Percentiles rank a stretch among this genome's conserved stretches.
These are phyloP conservation scores for Globisporangium uncinulatum DNA, from an alignment of 352 stramenopile species.

Conservation along the genomic window DNA sequence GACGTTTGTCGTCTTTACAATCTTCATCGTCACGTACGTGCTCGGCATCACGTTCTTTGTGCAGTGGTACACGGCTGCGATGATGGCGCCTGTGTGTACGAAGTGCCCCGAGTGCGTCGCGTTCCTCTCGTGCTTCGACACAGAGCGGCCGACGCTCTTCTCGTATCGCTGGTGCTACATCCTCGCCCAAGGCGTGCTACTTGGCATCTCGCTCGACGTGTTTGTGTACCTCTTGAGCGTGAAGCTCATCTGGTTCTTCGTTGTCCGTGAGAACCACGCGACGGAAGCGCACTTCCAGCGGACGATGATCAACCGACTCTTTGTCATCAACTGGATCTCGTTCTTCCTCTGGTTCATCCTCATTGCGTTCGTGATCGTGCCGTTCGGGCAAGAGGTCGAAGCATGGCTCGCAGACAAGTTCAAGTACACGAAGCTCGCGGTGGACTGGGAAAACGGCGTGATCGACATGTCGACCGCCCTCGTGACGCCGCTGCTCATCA, in stretches of 20 bases:
- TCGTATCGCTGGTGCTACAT: conserved; percentile 81
- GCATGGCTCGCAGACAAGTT: conserved; percentile 75
- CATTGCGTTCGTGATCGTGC: conserved; percentile 85
- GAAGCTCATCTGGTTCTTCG: conserved; percentile 80
- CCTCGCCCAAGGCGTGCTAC: conserved; percentile 70
- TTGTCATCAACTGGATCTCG: conserved; percentile 88
- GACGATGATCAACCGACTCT: conserved; percentile 83
- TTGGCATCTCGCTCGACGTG: conserved; percentile 80
- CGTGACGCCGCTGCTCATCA: conserved; percentile 81
- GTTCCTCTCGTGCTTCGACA: conserved; percentile 83
- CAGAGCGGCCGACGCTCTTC: conserved; percentile 61
- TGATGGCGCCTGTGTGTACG: conserved; percentile 78
- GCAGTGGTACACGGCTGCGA: conserved; percentile 83
- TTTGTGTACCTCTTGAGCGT: conserved; percentile 82
- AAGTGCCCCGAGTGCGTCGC: conserved; percentile 66
- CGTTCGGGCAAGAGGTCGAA: conserved; percentile 76
- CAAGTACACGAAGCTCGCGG: conserved; percentile 75
- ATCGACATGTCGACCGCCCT: conserved; percentile 88
- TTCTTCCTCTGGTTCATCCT: conserved; percentile 90
- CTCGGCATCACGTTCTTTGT: conserved; percentile 82
- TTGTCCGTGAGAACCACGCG: conserved; percentile 77
- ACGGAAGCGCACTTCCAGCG: conserved; percentile 78
- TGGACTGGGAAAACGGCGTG: conserved; percentile 76
- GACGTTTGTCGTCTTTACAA: conserved; percentile 69
- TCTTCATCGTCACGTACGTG: conserved; percentile 79